Conservation (phyloP, 768 basidiomycete genomes). For the Tulasnella sp. region DNA sequence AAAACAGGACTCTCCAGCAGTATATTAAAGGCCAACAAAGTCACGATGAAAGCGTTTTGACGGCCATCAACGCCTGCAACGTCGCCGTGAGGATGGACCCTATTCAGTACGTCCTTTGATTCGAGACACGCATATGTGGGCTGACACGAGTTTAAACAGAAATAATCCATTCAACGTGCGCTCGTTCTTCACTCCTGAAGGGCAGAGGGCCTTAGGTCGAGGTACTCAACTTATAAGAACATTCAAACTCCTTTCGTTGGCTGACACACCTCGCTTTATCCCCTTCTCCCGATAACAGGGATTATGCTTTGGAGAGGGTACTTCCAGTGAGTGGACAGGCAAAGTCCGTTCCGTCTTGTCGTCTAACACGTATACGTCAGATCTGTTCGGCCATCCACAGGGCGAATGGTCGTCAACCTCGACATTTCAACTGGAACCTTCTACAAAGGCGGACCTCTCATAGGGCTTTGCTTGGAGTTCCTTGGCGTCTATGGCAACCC, state of each 20-base stretch:
- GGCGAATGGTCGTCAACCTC: slow-evolving; percentile 57
- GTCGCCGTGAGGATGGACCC: slow-evolving; percentile 70
- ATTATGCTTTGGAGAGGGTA: slow-evolving; percentile 69
- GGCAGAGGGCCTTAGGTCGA: slow-evolving; percentile 40
- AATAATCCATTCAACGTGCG: slow-evolving; percentile 62
- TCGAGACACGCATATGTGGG: background rate
- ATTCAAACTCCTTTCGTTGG: too few species aligned
- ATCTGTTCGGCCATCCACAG: slow-evolving; percentile 56
- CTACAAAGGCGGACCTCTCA: slow-evolving; percentile 46
- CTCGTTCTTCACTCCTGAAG: slow-evolving; percentile 58
- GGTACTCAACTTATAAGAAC: too few species aligned
- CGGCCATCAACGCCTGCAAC: slow-evolving; percentile 53
- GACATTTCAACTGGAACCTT: slow-evolving; percentile 70
- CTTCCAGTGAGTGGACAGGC: slow-evolving; percentile 40
- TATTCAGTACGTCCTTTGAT: slow-evolving; percentile 30
- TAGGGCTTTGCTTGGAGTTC: slow-evolving; percentile 49
- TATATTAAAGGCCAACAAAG: slow-evolving; percentile 58
- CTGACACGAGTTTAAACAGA: slow-evolving; percentile 4
- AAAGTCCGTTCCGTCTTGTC: background rate
- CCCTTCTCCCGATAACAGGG: too few species aligned
- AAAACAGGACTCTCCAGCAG: slow-evolving; percentile 44
- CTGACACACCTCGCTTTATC: too few species aligned
- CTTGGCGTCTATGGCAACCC: slow-evolving; percentile 30
- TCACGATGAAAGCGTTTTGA: slow-evolving; percentile 55
- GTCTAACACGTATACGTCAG: slow-evolving; percentile 10